Evolutionary conservation across 345 rosid species (phyloP).

Genomic region (Salix koriyanagi): DNA sequence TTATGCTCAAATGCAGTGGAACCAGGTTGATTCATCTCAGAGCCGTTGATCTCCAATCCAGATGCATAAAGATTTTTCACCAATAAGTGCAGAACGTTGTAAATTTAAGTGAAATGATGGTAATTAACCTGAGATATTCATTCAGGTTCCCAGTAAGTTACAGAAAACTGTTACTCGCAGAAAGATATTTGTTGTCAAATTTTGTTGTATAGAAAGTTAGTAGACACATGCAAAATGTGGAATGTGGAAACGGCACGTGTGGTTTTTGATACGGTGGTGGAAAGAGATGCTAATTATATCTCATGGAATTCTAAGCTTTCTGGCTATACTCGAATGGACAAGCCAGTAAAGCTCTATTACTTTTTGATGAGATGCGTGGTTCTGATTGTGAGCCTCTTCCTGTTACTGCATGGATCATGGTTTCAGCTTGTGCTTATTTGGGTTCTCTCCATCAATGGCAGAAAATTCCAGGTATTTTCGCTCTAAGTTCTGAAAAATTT

Average conservation of each 20-base stretch:
- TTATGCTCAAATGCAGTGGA: constrained; percentile 70
- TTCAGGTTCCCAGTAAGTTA: not conserved
- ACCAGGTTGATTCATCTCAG: constrained; percentile 57
- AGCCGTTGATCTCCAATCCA: constrained; percentile 30
- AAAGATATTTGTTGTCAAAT: not conserved
- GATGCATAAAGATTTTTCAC: constrained; percentile 2
- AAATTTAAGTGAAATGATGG: not conserved
- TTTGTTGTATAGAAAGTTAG: not conserved
- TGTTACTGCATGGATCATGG: constrained; percentile 48
- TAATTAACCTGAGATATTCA: not conserved
- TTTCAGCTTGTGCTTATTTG: constrained; percentile 50
- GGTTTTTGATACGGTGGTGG: constrained; percentile 42
- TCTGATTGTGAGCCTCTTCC: constrained; percentile 3
- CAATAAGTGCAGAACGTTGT: not conserved
- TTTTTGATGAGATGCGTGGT: too few relatives aligned
- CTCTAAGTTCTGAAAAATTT: too few relatives aligned
- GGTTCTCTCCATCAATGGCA: constrained; percentile 36
- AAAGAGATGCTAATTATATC: constrained; percentile 30
- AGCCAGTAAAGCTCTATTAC: constrained; percentile 15
- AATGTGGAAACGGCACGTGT: constrained; percentile 32
- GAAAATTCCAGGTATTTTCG: constrained; percentile 9
- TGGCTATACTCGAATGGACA: constrained; percentile 47
- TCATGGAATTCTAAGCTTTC: constrained; percentile 64
- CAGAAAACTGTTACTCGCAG: not conserved
- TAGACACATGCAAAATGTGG: constrained; percentile 33